Percentiles rank a stretch among this genome's conserved stretches.
These are phyloP conservation scores for Colletotrichum filicis DNA, from an alignment of 2,329 filamentous ascomycete species.

Conservation along the genomic window DNA sequence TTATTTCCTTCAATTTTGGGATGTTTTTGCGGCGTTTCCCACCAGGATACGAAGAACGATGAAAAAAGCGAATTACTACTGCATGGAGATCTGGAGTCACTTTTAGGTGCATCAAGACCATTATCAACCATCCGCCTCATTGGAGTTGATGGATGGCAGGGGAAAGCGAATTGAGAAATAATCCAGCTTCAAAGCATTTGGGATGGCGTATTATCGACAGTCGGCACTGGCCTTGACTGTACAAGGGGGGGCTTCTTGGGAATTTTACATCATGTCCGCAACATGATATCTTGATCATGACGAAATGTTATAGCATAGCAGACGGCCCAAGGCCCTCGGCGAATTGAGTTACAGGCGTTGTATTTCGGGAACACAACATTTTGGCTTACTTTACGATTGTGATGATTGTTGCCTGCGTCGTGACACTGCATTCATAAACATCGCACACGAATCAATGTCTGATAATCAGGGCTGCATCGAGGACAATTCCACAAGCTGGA, in stretches of 20 bases:
- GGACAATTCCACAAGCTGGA: background rate
- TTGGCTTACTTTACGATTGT: no score
- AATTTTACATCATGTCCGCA: background rate
- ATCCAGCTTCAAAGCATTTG: background rate
- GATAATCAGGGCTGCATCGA: no score
- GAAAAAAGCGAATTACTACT: background rate
- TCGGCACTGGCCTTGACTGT: conserved; percentile 6
- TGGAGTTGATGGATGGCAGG: conserved; percentile 7
- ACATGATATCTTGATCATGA: conserved; percentile 9
- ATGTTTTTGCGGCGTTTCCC: background rate
- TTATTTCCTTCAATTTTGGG: background rate
- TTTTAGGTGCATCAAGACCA: conserved; percentile 28
- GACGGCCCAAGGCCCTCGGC: background rate
- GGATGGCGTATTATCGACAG: background rate
- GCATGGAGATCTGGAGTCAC: conserved; percentile 17
- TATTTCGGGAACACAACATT: background rate
- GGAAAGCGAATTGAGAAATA: background rate
- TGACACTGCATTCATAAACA: no score
- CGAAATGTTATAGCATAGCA: background rate
- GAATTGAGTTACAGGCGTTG: background rate
- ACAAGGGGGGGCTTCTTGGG: background rate
- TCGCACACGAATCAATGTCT: no score
- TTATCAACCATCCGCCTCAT: background rate
- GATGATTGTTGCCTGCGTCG: background rate
- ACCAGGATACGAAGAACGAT: background rate